Conservation (phyloP, 805 yeast genomes). For the Hagleromyces aurorensis region DNA sequence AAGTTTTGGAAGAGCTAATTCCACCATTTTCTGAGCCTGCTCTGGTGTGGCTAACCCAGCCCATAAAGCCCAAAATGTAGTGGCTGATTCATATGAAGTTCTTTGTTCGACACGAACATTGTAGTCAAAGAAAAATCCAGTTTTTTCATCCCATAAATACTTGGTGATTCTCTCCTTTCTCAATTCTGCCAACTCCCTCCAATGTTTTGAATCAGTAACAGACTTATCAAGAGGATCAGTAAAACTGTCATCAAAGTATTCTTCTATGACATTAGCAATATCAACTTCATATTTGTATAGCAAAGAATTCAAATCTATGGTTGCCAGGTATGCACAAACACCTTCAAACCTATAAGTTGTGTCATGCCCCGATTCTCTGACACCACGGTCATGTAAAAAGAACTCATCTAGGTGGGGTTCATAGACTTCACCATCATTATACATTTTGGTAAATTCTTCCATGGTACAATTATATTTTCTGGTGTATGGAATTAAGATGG, state of each 20-base stretch:
- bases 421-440: conserved; percentile 54
- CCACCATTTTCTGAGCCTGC: conserved; percentile 60
- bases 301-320: conserved; percentile 80
- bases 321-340: conserved; percentile 79
- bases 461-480: conserved; percentile 49
- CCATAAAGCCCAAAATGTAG: conserved; percentile 92
- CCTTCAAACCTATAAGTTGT: conserved; percentile 88
- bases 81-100: conserved; percentile 72
- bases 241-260: conserved; percentile 45
- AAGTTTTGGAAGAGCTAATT: conserved; percentile 52
- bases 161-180: conserved; percentile 53
- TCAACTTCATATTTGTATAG: conserved; percentile 86
- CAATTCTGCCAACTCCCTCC: conserved; percentile 50
- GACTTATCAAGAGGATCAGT: conserved; percentile 32
- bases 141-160: conserved; percentile 77
- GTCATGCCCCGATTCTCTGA: conserved; percentile 95
- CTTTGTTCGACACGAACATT: conserved; percentile 50
- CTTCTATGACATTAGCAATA: conserved; percentile 57
- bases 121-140: conserved; percentile 78
- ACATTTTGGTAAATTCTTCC: conserved; percentile 58
- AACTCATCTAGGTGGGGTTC: conserved; percentile 86
- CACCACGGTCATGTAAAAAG: conserved; percentile 87
- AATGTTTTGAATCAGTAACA: conserved; percentile 42
- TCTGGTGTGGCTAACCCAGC: conserved; percentile 56
- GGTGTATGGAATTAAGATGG: conserved; percentile 61